Conservation (phyloP, 2,329 filamentous ascomycete species). For the Phialocephala subalpina region DNA sequence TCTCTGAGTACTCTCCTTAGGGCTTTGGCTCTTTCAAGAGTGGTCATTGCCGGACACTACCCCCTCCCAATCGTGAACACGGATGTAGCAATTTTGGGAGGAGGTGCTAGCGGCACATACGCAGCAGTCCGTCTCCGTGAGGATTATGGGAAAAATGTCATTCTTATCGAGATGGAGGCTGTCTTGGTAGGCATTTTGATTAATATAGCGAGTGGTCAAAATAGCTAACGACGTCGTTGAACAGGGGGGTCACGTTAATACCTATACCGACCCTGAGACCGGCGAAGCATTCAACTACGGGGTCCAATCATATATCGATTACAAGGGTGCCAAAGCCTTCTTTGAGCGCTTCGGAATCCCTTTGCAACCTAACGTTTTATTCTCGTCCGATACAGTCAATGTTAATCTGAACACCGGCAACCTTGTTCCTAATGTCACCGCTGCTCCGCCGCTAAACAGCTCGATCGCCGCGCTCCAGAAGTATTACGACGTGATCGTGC, state of each 20-base stretch:
- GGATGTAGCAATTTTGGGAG: slow-evolving; percentile 47
- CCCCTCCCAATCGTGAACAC: slow-evolving; percentile 21
- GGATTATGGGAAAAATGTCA: slow-evolving; percentile 44
- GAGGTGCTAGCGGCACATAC: slow-evolving; percentile 51
- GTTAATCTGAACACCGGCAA: slow-evolving; percentile 45
- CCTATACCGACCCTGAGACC: slow-evolving; percentile 49
- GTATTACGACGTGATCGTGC: slow-evolving; percentile 21
- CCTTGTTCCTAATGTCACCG: slow-evolving; percentile 15
- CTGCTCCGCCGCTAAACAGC: slow-evolving; percentile 11
- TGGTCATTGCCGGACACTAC: slow-evolving; percentile 20
- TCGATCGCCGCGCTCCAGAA: slow-evolving; percentile 19
- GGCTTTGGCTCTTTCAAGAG: slow-evolving; percentile 19
- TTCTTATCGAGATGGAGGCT: slow-evolving; percentile 49
- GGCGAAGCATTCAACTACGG: slow-evolving; percentile 47
- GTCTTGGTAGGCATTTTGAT: slow-evolving; percentile 6
- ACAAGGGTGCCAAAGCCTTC: slow-evolving; percentile 33
- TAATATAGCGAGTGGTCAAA: slow-evolving; percentile 14
- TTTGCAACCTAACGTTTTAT: slow-evolving; percentile 38
- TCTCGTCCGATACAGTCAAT: slow-evolving; percentile 34
- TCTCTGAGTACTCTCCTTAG: slow-evolving; percentile 17
- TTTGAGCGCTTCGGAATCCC: slow-evolving; percentile 48
- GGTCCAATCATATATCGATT: slow-evolving; percentile 41
- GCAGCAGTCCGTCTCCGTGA: slow-evolving; percentile 50
- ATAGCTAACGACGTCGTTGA: slow-evolving; percentile 1
- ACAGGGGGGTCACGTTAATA: slow-evolving; percentile 58